A percentile compares a stretch with the other conserved stretches of the same genome.
These are phyloP conservation scores for Saccharomycopsis amapae DNA, from an alignment of 805 yeast genomes.

Conservation along the genomic window DNA sequence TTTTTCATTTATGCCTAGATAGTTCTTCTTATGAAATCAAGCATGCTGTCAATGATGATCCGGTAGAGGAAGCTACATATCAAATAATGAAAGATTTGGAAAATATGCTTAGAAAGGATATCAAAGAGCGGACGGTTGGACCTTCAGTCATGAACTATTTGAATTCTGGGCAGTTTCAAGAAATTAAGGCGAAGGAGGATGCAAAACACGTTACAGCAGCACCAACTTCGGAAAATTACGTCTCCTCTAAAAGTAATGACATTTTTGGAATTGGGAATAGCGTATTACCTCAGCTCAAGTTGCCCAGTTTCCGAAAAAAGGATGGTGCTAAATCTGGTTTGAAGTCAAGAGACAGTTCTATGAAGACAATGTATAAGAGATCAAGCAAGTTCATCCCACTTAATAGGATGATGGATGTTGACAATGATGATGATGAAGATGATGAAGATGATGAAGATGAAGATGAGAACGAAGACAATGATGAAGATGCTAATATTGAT, in stretches of 20 bases:
- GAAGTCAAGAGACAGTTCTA: conserved; percentile 25
- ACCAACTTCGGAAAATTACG: background rate
- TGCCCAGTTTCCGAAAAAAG: conserved; percentile 23
- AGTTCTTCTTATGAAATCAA: conserved; percentile 8
- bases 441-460: conserved; percentile 19
- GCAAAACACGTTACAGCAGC: background rate
- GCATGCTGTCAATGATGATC: conserved; percentile 18
- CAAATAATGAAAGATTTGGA: conserved; percentile 58
- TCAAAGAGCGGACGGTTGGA: conserved; percentile 64
- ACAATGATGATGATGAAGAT: conserved; percentile 14
- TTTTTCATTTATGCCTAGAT: conserved; percentile 16
- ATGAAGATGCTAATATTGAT: no score
- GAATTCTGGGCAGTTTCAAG: conserved; percentile 53
- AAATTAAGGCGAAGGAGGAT: conserved; percentile 28
- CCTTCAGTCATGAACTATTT: conserved; percentile 58
- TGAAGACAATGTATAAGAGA: conserved; percentile 23
- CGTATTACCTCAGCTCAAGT: conserved; percentile 23
- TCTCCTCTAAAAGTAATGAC: conserved; percentile 5
- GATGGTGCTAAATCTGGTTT: conserved; percentile 21
- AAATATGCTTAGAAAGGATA: conserved; percentile 57
- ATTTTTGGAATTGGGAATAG: conserved; percentile 13
- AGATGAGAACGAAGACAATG: conserved; percentile 25
- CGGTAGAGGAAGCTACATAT: conserved; percentile 51
- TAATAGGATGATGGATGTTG: conserved; percentile 21
- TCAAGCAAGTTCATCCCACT: conserved; percentile 22